These are phyloP conservation scores for Kurtzmaniella fragi DNA, from an alignment of 805 yeast genomes.

Conservation along the genomic window DNA sequence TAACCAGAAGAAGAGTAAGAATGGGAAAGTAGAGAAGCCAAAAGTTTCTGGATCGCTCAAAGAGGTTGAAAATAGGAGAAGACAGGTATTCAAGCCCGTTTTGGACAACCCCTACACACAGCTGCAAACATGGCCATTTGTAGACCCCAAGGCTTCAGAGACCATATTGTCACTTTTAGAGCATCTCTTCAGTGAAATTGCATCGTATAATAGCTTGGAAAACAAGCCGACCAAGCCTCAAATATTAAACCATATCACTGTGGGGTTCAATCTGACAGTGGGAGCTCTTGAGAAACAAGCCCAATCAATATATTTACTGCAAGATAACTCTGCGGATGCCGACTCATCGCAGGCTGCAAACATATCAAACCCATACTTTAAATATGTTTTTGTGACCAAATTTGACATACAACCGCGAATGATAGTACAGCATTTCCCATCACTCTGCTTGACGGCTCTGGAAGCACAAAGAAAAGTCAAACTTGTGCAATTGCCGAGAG, in stretches of 20 bases:
- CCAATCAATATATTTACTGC: constrained; percentile 2
- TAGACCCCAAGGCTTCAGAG: constrained; percentile 31
- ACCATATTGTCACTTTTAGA: constrained; percentile 34
- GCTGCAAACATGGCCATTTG: constrained; percentile 35
- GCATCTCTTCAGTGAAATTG: constrained; percentile 27
- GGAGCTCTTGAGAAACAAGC: constrained; percentile 43
- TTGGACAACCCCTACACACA: constrained; percentile 60
- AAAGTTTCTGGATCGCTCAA: constrained; percentile 36
- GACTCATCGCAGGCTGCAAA: too few relatives aligned
- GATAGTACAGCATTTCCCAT: constrained; percentile 54
- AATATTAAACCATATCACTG: constrained; percentile 18
- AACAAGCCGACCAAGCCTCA: constrained; percentile 18
- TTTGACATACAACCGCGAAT: constrained; percentile 48
- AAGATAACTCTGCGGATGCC: too few relatives aligned
- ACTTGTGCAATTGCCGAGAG: constrained; percentile 56
- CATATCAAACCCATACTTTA: constrained; percentile 13
- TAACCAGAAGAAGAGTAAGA: background rate
- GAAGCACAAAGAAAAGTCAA: constrained; percentile 35
- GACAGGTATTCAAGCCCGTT: constrained; percentile 60
- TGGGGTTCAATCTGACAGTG: constrained; percentile 57
- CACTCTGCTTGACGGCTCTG: constrained; percentile 45
- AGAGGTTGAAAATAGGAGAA: constrained; percentile 44
- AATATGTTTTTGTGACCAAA: constrained; percentile 56
- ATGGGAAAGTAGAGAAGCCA: constrained; percentile 5
- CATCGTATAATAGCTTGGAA: constrained; percentile 17